phyloP scores from a whole-genome alignment of 2,329 filamentous ascomycete genomes.

The Alternaria viburni region DNA sequence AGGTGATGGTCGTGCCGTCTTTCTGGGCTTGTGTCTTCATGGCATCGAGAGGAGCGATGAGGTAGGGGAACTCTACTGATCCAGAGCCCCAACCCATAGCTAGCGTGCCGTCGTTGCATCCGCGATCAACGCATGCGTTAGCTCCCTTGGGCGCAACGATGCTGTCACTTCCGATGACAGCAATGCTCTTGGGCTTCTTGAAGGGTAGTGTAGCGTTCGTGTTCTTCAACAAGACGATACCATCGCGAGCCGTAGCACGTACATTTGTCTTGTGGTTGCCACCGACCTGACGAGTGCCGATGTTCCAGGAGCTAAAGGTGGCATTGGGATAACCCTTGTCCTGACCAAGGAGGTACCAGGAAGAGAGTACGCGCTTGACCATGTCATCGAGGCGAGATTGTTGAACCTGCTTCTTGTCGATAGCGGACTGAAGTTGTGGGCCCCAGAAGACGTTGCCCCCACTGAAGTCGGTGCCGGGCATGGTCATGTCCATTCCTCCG shows the following conservation, averaged over 20 bases:
- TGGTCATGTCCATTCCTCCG: slow-evolving; percentile 61
- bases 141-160: slow-evolving; percentile 75
- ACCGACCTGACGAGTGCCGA: slow-evolving; percentile 48
- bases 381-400: slow-evolving; percentile 52
- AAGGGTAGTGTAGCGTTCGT: slow-evolving; percentile 72
- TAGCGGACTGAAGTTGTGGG: slow-evolving; percentile 58
- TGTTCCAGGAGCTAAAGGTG: slow-evolving; percentile 56
- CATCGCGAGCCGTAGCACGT: slow-evolving; percentile 53
- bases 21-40: slow-evolving; percentile 48
- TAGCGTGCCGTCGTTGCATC: slow-evolving; percentile 65
- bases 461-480: slow-evolving; percentile 56
- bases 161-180: slow-evolving; percentile 77
- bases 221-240: slow-evolving; percentile 67
- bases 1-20: slow-evolving; percentile 48
- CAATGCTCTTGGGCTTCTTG: slow-evolving; percentile 67
- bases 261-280: slow-evolving; percentile 50
- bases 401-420: slow-evolving; percentile 55
- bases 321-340: slow-evolving; percentile 53
- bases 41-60: slow-evolving; percentile 53
- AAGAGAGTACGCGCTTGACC: slow-evolving; percentile 53
- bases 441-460: slow-evolving; percentile 62
- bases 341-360: slow-evolving; percentile 58
- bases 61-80: slow-evolving; percentile 54
- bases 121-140: slow-evolving; percentile 78
- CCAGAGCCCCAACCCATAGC: slow-evolving; percentile 74